Base-by-base conservation (phyloP, 2,329 filamentous ascomycete species). In the Akanthomyces uredinophilus region DNA sequence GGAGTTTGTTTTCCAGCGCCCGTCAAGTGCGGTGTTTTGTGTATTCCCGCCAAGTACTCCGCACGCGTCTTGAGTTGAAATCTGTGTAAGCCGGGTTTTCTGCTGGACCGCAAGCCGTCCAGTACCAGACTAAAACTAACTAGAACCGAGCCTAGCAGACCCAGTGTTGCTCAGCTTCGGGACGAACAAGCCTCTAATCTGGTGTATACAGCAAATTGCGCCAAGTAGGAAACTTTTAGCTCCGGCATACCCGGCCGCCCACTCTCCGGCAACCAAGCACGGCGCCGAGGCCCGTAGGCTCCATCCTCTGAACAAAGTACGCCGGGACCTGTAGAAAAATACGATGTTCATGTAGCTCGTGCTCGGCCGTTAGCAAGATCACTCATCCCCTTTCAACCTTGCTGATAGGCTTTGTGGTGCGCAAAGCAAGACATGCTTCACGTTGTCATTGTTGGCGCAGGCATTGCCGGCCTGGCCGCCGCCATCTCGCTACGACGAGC, bases 391-490 rank as follows among this genome's bases (percentile, higher is more conserved):
- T 14, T 46, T 18, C 20, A 14, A 29, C 37, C 37, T 20, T 54
- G 22, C 16, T 14, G n/a, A 7, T n/a, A n/a, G 16, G 37, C 3
- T 20, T 27, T 20, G 22, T 8, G 27, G 51, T 41, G 20, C 20
- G 32, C 20, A 22, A 11, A 20, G 11, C 14, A n/a, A 24, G 41
- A 16, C 24, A 66, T 67, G 66, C 67, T 73, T 18, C 60, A 71
- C 35, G 65, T 73, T 22, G 60, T 71, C 46, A 66, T 77, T 10
- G 68, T 73, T 18, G 75, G 75, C n/a, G 75, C 70, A 20, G 75
- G 75, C 32, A 74, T 76, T 29, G 71, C 73, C 11, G 75, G 75
- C 29, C 71, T 77, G 22, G 66, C 70, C 0, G 69, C 74, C 5
- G 70, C 58, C 49, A 50, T 60, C 8, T 60, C 58, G 5, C 58